Conservation (phyloP, 306 rosid genomes). For the Parietaria judaica region DNA sequence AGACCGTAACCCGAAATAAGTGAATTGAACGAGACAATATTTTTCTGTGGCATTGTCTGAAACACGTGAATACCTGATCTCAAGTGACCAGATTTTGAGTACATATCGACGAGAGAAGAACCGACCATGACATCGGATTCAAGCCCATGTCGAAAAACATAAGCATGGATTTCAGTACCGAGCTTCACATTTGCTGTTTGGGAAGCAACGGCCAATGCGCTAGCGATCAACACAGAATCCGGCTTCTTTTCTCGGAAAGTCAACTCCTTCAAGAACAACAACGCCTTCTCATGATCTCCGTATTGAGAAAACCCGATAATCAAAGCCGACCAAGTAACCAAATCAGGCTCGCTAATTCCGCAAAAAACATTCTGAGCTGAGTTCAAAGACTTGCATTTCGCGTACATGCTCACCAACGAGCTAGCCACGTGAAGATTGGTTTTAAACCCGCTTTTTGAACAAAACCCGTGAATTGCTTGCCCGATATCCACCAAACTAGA, state of each 20-base stretch:
- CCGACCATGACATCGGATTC: constrained; percentile 64
- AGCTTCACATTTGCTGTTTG: constrained; percentile 42
- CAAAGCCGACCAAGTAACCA: constrained; percentile 80
- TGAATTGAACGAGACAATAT: constrained; percentile 63
- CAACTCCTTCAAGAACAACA: constrained; percentile 49
- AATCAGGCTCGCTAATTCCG: constrained; percentile 56
- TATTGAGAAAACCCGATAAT: constrained; percentile 63
- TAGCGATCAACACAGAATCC: constrained; percentile 63
- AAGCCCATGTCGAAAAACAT: constrained; percentile 55
- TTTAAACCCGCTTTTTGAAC: constrained; percentile 48
- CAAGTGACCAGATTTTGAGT: constrained; percentile 71
- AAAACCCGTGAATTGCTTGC: constrained; percentile 57
- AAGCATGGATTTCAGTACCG: constrained; percentile 65
- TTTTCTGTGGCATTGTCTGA: constrained; percentile 41
- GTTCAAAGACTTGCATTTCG: constrained; percentile 56
- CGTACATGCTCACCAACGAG: constrained; percentile 74
- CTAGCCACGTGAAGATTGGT: constrained; percentile 55
- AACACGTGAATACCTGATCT: constrained; percentile 49
- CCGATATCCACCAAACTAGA: constrained; percentile 47
- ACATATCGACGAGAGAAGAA: constrained; percentile 74
- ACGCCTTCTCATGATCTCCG: constrained; percentile 45
- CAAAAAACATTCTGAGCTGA: constrained; percentile 55
- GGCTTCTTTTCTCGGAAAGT: constrained; percentile 42
- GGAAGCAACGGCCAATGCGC: constrained; percentile 62
- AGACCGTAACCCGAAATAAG: constrained; percentile 66